These are phyloP conservation scores for Lactarius akahatsu DNA, from an alignment of 768 basidiomycete species.

Conservation along the genomic window DNA sequence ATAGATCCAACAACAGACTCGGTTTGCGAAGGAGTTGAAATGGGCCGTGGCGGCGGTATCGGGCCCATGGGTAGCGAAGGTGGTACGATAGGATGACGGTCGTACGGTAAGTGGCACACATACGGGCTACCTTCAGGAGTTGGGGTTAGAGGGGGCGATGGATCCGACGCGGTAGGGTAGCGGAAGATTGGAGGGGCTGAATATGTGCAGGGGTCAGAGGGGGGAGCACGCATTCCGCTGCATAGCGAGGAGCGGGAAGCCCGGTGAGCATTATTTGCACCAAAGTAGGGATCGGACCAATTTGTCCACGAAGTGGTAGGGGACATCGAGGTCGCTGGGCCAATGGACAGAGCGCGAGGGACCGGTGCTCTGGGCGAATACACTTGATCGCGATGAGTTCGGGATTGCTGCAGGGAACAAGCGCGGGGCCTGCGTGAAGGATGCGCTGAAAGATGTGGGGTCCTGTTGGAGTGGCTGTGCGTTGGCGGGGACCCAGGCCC, in stretches of 20 bases:
- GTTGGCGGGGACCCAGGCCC: constrained; percentile 16
- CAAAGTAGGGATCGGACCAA: constrained; percentile 4
- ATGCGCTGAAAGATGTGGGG: constrained; percentile 13
- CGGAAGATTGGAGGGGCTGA: neutral
- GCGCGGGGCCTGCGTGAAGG: constrained; percentile 21
- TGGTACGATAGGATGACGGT: neutral
- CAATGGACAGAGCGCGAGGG: constrained; percentile 24
- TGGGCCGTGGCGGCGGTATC: neutral
- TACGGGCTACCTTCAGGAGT: neutral
- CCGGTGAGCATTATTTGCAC: neutral
- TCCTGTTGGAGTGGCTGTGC: constrained; percentile 13
- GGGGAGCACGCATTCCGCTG: neutral
- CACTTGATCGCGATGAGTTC: constrained; percentile 18
- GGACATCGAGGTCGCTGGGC: constrained; percentile 17
- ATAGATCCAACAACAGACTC: constrained; percentile 21
- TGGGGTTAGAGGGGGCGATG: neutral
- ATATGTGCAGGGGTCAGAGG: too few relatives aligned
- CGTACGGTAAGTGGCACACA: neutral
- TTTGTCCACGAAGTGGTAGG: neutral
- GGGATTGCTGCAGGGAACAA: constrained; percentile 21
- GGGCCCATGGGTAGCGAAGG: neutral
- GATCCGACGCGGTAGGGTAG: neutral
- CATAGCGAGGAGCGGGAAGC: constrained; percentile 12
- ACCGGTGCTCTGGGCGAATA: constrained; percentile 19
- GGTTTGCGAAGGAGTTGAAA: constrained; percentile 1